A percentile compares a stretch with the other conserved stretches of the same genome.
Evolutionary conservation across 225 moss, liverwort and hornwort genomes (phyloP).

Genomic region (Neckera pumila): DNA sequence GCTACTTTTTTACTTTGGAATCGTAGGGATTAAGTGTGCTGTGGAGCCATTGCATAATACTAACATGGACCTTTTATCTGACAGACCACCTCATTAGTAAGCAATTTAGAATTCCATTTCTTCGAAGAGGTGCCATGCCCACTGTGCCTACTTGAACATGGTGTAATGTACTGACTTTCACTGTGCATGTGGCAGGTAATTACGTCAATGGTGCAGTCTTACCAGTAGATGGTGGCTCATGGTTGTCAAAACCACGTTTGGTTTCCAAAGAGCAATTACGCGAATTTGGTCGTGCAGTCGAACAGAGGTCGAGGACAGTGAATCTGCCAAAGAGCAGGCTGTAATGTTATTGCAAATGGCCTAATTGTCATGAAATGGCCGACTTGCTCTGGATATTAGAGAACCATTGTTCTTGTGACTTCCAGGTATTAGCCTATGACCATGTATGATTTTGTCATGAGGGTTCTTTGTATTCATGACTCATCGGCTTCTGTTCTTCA

Average conservation of each 20-base stretch:
- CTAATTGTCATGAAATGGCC: background rate
- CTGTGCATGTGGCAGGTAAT: conserved; percentile 29
- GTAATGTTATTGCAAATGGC: background rate
- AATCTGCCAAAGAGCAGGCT: conserved; percentile 53
- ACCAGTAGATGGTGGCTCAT: conserved; percentile 66
- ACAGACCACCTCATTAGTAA: background rate
- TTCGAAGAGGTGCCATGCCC: background rate
- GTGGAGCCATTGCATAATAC: background rate
- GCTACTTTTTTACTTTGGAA: background rate
- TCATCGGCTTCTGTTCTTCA: background rate
- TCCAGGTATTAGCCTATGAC: background rate
- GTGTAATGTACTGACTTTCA: background rate
- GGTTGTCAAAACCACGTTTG: conserved; percentile 44
- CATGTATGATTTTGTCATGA: background rate
- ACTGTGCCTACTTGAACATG: background rate
- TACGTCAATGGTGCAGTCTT: conserved; percentile 63
- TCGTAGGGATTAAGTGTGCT: background rate
- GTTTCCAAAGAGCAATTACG: conserved; percentile 50
- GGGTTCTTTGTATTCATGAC: background rate
- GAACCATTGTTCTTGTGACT: background rate
- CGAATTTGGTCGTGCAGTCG: conserved; percentile 54
- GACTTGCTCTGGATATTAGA: background rate
- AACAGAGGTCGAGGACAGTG: conserved; percentile 36
- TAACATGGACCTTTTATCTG: background rate
- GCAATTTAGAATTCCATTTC: background rate